phyloP scores from a whole-genome alignment of 108 stramenopile genomes.

The Heterococcus sp. region DNA sequence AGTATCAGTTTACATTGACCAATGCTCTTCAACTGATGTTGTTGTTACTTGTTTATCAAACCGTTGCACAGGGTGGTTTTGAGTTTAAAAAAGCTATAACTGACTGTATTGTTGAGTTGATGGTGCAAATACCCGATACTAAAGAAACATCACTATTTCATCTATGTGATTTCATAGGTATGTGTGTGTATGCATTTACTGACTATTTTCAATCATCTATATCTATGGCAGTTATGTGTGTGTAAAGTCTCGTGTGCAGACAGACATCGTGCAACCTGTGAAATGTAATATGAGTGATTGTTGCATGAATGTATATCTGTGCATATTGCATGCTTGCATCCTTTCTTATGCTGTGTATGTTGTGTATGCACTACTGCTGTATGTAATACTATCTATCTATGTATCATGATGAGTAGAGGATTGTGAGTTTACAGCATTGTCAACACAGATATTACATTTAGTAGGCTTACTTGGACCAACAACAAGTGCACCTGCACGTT shows the following conservation, averaged over 20 bases:
- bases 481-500: slow-evolving; percentile 76
- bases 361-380: too few species aligned
- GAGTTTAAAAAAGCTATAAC: slow-evolving; percentile 90
- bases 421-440: slow-evolving; percentile 86
- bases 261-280: too few species aligned
- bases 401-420: too few species aligned
- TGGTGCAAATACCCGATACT: slow-evolving; percentile 76
- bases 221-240: too few species aligned
- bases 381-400: slow-evolving; percentile 91
- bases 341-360: too few species aligned
- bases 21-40: too few species aligned
- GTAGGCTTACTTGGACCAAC: slow-evolving; percentile 79
- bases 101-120: slow-evolving; percentile 75
- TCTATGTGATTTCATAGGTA: slow-evolving; percentile 96
- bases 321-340: too few species aligned
- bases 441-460: slow-evolving; percentile 76
- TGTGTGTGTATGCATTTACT: slow-evolving; percentile 88
- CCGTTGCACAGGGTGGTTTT: slow-evolving; percentile 39
- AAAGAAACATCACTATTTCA: slow-evolving; percentile 79
- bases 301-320: too few species aligned
- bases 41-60: too few species aligned
- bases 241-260: too few species aligned
- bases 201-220: slow-evolving; percentile 64
- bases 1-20: too few species aligned
- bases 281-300: too few species aligned